Base-by-base conservation (phyloP, 345 rosid species). In the Hevea brasiliensis region DNA sequence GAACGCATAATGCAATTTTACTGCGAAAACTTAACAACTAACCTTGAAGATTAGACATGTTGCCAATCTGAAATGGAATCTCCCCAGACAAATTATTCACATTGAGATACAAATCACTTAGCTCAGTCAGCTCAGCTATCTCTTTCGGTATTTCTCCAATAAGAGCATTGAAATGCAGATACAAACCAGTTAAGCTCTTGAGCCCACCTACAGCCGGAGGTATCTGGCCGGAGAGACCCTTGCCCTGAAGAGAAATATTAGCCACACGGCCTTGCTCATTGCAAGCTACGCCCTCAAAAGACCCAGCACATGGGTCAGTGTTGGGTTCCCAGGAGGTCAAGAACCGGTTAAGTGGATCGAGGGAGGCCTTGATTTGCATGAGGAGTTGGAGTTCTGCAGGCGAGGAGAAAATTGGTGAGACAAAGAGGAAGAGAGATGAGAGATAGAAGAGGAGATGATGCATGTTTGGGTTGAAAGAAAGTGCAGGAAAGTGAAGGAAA, bases 201-300 rank as follows among this genome's bases (percentile, higher is more conserved):
- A 95, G 89, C 29, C 85, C 89, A 48, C 92, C 91, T 1, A 95
- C 57, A 35, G 94, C 92, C 1, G 90, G 73, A 56, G 99, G 96
- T 51, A 95, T 86, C 72, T 78, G 76, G 45, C 99, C 98, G 24
- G 81, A 81, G 17, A 95, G 90, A 24, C 97, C 96, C 85, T 83
- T 92, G 70, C 99, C 99, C 77, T 91, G 97, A 2, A 95, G 89
- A 56, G 99, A 91, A 5, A 95, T 90, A 79, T 93, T 95, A 9
- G 96, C 82, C 0, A 95, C 93, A n/a, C 40, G 82, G 61, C 86
- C 92, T 41, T 78, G 67, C 50, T 82, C 91, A 72, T 95, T 81
- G 85, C 99, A 95, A 41, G 93, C 97, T 15, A 95, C 94, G 0
- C 99, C 99, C 72, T 87, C 85, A 70, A 95, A 95, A 8, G 90